Conservation (phyloP, 1,139 yeast species). For the Candida tropicalis region DNA sequence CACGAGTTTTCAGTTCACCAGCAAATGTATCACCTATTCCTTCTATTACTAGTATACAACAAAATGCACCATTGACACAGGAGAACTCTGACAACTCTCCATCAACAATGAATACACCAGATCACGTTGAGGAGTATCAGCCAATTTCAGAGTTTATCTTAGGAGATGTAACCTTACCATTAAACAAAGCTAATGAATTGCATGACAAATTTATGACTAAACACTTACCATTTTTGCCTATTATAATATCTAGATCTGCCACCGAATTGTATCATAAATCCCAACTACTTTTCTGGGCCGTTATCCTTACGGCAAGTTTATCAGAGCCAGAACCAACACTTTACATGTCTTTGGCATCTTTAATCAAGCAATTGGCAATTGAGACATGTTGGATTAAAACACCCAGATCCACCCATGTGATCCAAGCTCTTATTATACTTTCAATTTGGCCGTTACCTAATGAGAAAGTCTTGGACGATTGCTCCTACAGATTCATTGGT, state of each 20-base stretch:
- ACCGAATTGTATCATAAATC: constrained; percentile 81
- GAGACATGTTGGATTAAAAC: constrained; percentile 94
- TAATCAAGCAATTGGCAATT: constrained; percentile 84
- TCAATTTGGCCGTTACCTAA: constrained; percentile 94
- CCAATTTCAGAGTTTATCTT: constrained; percentile 57
- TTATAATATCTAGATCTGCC: constrained; percentile 70
- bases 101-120: constrained; percentile 18
- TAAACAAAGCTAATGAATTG: constrained; percentile 68
- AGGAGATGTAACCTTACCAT: constrained; percentile 71
- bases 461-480: constrained; percentile 89
- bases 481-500: constrained; percentile 86
- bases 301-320: constrained; percentile 80
- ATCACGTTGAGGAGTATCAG: constrained; percentile 12
- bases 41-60: constrained; percentile 15
- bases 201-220: constrained; percentile 69
- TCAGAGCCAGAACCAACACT: constrained; percentile 87
- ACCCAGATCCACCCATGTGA: constrained; percentile 91
- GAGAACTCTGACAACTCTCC: constrained; percentile 32
- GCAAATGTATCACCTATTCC: constrained; percentile 18
- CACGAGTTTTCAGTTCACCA: neutral
- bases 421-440: constrained; percentile 81
- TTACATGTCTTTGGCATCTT: constrained; percentile 72
- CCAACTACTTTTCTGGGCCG: constrained; percentile 87
- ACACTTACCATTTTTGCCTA: constrained; percentile 79
- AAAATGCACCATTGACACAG: constrained; percentile 12